Base-by-base conservation (phyloP, 148 eudicot species). In the Camellia sinensis region DNA sequence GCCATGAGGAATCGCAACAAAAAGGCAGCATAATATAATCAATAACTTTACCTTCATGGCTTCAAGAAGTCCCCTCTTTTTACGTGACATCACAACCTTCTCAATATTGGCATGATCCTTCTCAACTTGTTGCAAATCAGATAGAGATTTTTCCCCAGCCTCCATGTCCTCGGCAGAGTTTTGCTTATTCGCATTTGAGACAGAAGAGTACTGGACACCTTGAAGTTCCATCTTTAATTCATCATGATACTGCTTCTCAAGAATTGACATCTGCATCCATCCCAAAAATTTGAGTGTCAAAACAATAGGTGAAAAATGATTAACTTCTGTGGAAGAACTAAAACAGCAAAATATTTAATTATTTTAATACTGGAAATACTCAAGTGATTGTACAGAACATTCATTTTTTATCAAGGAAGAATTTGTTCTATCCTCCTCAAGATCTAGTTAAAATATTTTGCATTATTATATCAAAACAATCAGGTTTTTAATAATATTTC, bases 141-240 rank as follows among this genome's bases (percentile, higher is more conserved):
- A 80, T 8, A 70, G 69, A 60, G 76, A 59, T n/a, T 85, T 85
- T 7, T 74, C 90, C 46, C 40, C 81, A 50, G 77, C 75, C 67
- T 87, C 82, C 0, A 48, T 46, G 14, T 69, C 87, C 43, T 80
- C 89, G 5, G 57, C 68, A 65, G 68, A 10, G 6, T 80, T 79
- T 71, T 73, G 68, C 67, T 75, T 65, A n/a, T 67, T 62, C 37
- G 10, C 69, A 81, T 77, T 62, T 3, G 74, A 62, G 43, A 29
- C 54, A 18, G 89, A 41, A 66, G 84, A 45, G 19, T 44, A 78
- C 74, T 74, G 75, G 50, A 73, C 68, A 59, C 88, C 88, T 87
- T 87, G 83, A 69, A 90, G 79, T 79, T 96, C 99, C 83, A 77
- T 82, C 57, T 87, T 87, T 79, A 94, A 79, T 79, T 93, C 98